Conservation (phyloP, 179 eudicot genomes). For the Pouteria campechiana region DNA sequence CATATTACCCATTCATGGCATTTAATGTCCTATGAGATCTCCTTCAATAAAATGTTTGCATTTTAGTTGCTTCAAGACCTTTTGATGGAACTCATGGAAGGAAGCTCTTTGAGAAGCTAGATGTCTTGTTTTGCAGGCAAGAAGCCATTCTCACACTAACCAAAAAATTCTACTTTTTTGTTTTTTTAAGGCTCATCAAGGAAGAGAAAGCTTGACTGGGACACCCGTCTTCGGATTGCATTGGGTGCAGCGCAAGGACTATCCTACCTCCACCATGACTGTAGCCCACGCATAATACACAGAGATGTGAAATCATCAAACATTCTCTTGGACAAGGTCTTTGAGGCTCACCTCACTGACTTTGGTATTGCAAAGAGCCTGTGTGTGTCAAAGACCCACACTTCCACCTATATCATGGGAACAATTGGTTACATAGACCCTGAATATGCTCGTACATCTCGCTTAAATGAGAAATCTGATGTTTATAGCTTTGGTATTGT, state of each 20-base stretch:
- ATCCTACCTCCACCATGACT: constrained; percentile 93
- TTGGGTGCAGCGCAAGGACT: constrained; percentile 92
- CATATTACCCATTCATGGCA: too few relatives aligned
- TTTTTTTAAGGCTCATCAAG: constrained; percentile 42
- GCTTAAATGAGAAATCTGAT: constrained; percentile 93
- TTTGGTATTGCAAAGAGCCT: constrained; percentile 94
- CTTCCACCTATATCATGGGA: constrained; percentile 94
- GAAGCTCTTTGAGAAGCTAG: too few relatives aligned
- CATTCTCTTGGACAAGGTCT: constrained; percentile 82
- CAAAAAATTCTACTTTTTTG: too few relatives aligned
- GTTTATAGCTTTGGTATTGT: constrained; percentile 95
- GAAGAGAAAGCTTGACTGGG: constrained; percentile 93
- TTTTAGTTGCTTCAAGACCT: too few relatives aligned
- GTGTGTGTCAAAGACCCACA: constrained; percentile 66
- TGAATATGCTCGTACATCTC: constrained; percentile 95
- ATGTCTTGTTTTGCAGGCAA: too few relatives aligned
- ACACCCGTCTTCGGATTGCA: constrained; percentile 76
- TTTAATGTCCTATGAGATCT: too few relatives aligned
- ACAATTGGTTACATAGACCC: constrained; percentile 98
- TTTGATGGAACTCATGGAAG: too few relatives aligned
- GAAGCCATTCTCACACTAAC: too few relatives aligned
- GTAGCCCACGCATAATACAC: constrained; percentile 91
- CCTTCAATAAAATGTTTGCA: too few relatives aligned
- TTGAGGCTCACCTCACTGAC: constrained; percentile 91
- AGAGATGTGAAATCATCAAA: constrained; percentile 95